phyloP scores from a whole-genome alignment of 257 asterid species.

The Salvia miltiorrhiza region DNA sequence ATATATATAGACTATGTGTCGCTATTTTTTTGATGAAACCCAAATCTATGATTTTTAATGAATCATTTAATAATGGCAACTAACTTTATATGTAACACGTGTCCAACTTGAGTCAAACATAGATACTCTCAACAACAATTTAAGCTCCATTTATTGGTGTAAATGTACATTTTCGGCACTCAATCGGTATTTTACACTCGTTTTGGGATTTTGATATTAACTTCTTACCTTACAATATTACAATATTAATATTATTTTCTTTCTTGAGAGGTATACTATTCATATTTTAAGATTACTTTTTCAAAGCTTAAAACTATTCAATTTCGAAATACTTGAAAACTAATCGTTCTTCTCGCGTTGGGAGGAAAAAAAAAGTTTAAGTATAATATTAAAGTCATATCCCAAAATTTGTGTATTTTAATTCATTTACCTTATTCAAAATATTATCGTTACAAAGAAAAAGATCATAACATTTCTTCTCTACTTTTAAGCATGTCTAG shows the following conservation, averaged over 20 bases:
- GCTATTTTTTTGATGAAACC: neutral
- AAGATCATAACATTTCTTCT: no score
- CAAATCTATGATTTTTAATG: neutral
- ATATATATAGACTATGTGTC: neutral
- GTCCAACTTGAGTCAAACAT: conserved; percentile 22
- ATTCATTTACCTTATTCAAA: no score
- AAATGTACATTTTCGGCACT: conserved; percentile 12
- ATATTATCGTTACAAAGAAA: no score
- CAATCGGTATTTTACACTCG: conserved; percentile 17
- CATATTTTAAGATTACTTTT: no score
- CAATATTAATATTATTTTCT: neutral
- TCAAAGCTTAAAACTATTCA: no score
- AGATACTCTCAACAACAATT: conserved; percentile 12
- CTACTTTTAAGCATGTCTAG: no score
- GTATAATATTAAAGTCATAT: no score
- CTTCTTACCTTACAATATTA: conserved; percentile 20
- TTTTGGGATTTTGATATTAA: conserved; percentile 16
- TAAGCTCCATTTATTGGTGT: conserved; percentile 25
- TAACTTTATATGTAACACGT: neutral
- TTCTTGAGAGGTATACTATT: no score
- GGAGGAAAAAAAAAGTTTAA: no score
- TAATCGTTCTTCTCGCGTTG: no score
- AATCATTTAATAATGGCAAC: conserved; percentile 7
- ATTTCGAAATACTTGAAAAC: no score
- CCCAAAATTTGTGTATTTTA: no score